These are phyloP conservation scores for Angomonas desouzai DNA, from an alignment of 208 protist species.

Conservation along the genomic window DNA sequence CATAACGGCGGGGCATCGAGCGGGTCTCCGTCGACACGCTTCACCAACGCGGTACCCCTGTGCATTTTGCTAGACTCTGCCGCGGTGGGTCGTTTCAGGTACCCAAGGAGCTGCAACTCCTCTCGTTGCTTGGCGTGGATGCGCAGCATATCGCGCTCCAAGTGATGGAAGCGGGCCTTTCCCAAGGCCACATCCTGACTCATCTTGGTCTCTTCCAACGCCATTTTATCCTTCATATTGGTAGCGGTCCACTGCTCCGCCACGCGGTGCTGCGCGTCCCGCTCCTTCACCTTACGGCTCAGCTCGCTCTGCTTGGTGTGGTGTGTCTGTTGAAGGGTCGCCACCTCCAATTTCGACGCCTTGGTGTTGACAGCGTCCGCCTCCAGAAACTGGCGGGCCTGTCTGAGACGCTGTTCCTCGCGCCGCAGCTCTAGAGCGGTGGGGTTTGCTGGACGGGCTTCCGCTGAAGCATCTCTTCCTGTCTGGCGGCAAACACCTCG, in stretches of 20 bases:
- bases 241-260: slow-evolving; percentile 10
- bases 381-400: slow-evolving; percentile 28
- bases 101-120: slow-evolving; percentile 27
- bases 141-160: slow-evolving; percentile 55
- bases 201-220: slow-evolving; percentile 15
- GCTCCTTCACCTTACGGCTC: slow-evolving; percentile 15
- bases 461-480: slow-evolving; percentile 24
- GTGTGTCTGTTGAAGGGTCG: slow-evolving; percentile 6
- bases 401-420: slow-evolving; percentile 29
- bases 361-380: slow-evolving; percentile 23
- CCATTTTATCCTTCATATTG: slow-evolving; percentile 9
- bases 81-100: slow-evolving; percentile 14
- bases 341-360: slow-evolving; percentile 14
- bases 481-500: slow-evolving; percentile 22
- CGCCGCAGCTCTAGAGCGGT: slow-evolving; percentile 23
- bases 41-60: slow-evolving; percentile 52
- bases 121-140: slow-evolving; percentile 37
- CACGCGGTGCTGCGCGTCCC: slow-evolving; percentile 9
- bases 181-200: slow-evolving; percentile 14
- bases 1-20: slow-evolving; percentile 55
- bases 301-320: slow-evolving; percentile 9
- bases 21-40: slow-evolving; percentile 36
- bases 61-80: slow-evolving; percentile 22
- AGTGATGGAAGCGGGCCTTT: slow-evolving; percentile 33
- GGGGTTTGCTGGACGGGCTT: slow-evolving; percentile 32